phyloP scores from a whole-genome alignment of 225 moss, liverwort and hornwort species.

The Climacium dendroides region DNA sequence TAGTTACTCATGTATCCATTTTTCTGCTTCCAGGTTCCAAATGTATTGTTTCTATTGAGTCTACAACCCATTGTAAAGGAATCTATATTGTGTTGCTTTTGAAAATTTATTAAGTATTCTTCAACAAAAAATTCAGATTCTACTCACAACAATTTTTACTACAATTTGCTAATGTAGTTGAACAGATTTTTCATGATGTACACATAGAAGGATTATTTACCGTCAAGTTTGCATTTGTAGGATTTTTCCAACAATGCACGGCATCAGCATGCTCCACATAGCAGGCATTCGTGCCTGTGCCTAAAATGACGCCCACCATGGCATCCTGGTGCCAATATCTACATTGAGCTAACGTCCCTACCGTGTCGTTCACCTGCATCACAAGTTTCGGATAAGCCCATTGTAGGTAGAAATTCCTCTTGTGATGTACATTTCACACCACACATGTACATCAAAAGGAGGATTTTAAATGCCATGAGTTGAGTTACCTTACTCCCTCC shows the following conservation, averaged over 20 bases:
- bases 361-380: constrained; percentile 61
- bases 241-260: constrained; percentile 21
- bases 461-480: not conserved
- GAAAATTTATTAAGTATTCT: not conserved
- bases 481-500: not conserved
- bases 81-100: rapidly evolving
- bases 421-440: not conserved
- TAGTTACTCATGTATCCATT: rapidly evolving
- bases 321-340: constrained; percentile 51
- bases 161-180: too few relatives aligned
- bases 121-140: rapidly evolving
- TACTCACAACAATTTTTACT: not conserved
- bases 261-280: constrained; percentile 50
- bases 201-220: not conserved
- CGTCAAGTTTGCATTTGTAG: constrained; percentile 20
- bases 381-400: not conserved
- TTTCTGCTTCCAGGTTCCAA: not conserved
- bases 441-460: not conserved
- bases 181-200: not conserved
- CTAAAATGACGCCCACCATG: constrained; percentile 70
- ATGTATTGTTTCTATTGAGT: too few relatives aligned
- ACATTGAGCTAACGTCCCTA: constrained; percentile 68
- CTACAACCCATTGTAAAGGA: not conserved
- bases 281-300: constrained; percentile 68
- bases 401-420: not conserved